These are phyloP conservation scores for Suillus ampliporus DNA, from an alignment of 768 basidiomycete genomes.

Conservation along the genomic window DNA sequence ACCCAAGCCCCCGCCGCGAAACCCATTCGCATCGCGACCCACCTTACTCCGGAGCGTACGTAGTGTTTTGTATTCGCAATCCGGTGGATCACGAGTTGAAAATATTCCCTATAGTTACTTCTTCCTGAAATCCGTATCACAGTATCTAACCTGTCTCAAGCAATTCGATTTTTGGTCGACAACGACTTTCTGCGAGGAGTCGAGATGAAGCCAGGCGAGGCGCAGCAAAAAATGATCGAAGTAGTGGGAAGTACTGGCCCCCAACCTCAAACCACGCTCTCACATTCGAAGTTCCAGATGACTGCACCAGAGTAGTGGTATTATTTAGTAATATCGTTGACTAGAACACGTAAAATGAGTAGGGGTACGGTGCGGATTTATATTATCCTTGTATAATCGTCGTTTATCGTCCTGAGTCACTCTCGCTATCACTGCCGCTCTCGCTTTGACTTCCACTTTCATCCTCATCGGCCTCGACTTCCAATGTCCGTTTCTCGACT, in stretches of 20 bases:
- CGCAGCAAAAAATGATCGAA: conserved; percentile 64
- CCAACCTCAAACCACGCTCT: conserved; percentile 8
- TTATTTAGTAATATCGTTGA: not conserved
- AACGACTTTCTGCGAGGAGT: conserved; percentile 87
- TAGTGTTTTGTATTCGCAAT: not conserved
- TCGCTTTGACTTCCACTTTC: conserved; percentile 38
- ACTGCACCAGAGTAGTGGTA: conserved; percentile 1
- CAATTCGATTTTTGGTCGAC: conserved; percentile 86
- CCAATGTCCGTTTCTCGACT: conserved; percentile 73
- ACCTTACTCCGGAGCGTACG: conserved; percentile 82
- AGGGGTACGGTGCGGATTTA: conserved; percentile 6
- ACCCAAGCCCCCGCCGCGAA: conserved; percentile 57
- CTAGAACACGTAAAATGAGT: not conserved
- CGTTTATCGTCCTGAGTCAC: conserved; percentile 8
- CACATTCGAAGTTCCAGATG: conserved; percentile 1
- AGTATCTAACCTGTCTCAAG: conserved; percentile 90
- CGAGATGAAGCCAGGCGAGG: conserved; percentile 82
- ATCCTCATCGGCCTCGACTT: conserved; percentile 60
- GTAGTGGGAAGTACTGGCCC: conserved; percentile 47
- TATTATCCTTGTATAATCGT: not conserved
- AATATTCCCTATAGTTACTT: conserved; percentile 59
- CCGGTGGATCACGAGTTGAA: not conserved
- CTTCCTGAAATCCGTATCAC: conserved; percentile 87
- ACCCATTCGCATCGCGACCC: conserved; percentile 71
- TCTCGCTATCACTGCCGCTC: conserved; percentile 38